These are phyloP conservation scores for Phytophthora colocasiae DNA, from an alignment of 352 stramenopile genomes.

Conservation along the genomic window DNA sequence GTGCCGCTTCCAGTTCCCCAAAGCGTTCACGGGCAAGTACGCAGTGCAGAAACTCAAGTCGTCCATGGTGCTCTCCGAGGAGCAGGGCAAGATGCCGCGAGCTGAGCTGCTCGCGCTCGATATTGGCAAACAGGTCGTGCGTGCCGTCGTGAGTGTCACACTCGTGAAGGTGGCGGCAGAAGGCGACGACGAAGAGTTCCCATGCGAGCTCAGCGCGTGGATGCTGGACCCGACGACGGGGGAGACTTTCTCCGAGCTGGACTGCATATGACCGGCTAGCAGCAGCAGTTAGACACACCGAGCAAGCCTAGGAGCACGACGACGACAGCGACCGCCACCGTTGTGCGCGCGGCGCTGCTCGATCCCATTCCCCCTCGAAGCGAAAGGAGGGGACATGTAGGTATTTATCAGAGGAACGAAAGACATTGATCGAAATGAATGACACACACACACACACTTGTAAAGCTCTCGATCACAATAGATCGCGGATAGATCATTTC, in stretches of 20 bases:
- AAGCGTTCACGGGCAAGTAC: slow-evolving; percentile 75
- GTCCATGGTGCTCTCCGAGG: slow-evolving; percentile 58
- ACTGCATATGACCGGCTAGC: slow-evolving; percentile 43
- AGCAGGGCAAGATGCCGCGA: slow-evolving; percentile 50
- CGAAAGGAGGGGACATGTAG: slow-evolving; percentile 40
- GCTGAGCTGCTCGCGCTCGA: slow-evolving; percentile 47
- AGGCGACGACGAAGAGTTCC: slow-evolving; percentile 58
- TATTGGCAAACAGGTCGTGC: slow-evolving; percentile 64
- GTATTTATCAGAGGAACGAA: slow-evolving; percentile 50
- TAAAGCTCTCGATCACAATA: slow-evolving; percentile 12
- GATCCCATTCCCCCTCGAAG: slow-evolving; percentile 17
- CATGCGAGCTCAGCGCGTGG: slow-evolving; percentile 69
- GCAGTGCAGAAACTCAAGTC: slow-evolving; percentile 73
- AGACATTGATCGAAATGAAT: slow-evolving; percentile 26
- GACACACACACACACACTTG: slow-evolving; percentile 15
- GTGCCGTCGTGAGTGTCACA: slow-evolving; percentile 66
- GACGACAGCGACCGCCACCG: slow-evolving; percentile 5
- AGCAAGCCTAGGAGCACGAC: slow-evolving; percentile 31
- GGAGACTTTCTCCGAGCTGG: slow-evolving; percentile 50
- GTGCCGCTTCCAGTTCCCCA: slow-evolving; percentile 92
- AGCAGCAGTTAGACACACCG: slow-evolving; percentile 31
- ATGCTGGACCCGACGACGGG: slow-evolving; percentile 47
- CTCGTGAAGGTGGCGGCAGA: slow-evolving; percentile 60
- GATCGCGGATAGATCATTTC: not conserved
- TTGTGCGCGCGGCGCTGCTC: not conserved